phyloP scores from a whole-genome alignment of 129 eudicot genomes.

The Centaurea solstitialis region DNA sequence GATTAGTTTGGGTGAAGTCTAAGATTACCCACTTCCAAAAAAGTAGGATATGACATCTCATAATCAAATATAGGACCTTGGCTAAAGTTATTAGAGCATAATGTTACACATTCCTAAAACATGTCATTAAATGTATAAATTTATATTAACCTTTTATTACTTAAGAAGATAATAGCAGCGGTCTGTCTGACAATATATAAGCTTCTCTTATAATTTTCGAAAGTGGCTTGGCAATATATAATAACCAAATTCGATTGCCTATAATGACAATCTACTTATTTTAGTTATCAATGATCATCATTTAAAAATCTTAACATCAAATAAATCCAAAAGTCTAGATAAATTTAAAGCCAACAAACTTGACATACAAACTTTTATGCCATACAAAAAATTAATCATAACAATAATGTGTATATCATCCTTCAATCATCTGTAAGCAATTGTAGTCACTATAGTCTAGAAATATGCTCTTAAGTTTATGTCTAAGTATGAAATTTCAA shows the following conservation, averaged over 20 bases:
- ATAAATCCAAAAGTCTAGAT: slow-evolving; percentile 3
- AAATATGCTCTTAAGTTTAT: not conserved
- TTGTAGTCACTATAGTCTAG: not conserved
- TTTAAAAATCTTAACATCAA: not conserved
- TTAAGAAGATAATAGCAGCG: too few species aligned
- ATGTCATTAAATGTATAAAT: too few species aligned
- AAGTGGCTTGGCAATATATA: not conserved
- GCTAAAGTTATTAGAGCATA: not conserved
- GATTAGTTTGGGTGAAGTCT: too few species aligned
- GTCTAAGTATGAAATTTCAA: slow-evolving; percentile 15
- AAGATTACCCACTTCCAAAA: too few species aligned
- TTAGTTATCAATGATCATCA: not conserved
- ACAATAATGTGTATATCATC: not conserved
- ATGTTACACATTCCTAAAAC: too few species aligned
- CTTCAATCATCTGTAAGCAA: not conserved
- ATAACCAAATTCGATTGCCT: not conserved
- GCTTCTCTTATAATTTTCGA: not conserved
- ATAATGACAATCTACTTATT: not conserved
- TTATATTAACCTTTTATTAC: too few species aligned
- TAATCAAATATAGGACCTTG: not conserved
- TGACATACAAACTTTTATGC: not conserved
- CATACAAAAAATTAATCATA: not conserved
- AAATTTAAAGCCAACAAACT: slow-evolving; percentile 6
- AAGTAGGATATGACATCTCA: not conserved
- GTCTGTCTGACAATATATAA: not conserved